phyloP scores from a whole-genome alignment of 1,284 basidiomycete species.

The Retiboletus flavoniger region DNA sequence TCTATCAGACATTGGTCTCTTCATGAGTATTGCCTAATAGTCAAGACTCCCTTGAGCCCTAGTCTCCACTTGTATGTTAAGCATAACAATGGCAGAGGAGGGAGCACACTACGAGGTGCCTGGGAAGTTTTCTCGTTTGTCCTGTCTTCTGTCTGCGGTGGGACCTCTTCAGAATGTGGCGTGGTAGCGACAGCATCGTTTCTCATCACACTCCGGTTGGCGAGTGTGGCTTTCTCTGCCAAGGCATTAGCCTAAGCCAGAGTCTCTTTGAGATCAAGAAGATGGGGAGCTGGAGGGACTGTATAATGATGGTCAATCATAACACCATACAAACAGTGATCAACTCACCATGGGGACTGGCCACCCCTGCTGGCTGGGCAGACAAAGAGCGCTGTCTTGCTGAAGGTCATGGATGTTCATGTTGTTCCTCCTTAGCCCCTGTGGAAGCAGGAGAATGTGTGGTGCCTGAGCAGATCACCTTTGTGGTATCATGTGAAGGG shows the following conservation, averaged over 20 bases:
- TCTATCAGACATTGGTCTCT: no score
- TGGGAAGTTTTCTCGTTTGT: background rate
- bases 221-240: background rate
- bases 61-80: no score
- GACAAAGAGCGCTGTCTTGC: no score
- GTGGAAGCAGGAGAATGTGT: background rate
- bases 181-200: no score
- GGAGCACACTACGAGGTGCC: background rate
- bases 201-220: background rate
- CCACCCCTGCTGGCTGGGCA: background rate
- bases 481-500: no score
- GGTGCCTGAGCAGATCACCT: background rate
- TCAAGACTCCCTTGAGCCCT: no score
- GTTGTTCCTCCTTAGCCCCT: background rate
- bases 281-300: background rate
- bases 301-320: background rate
- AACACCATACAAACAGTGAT: background rate
- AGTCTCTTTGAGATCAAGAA: background rate
- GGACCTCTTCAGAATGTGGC: background rate
- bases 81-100: background rate
- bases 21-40: no score
- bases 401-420: no score
- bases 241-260: background rate
- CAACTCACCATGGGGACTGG: background rate
- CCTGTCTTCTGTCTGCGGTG: background rate